These are phyloP conservation scores for Epichloe gansuensis DNA, from an alignment of 2,329 filamentous ascomycete genomes.

Conservation along the genomic window DNA sequence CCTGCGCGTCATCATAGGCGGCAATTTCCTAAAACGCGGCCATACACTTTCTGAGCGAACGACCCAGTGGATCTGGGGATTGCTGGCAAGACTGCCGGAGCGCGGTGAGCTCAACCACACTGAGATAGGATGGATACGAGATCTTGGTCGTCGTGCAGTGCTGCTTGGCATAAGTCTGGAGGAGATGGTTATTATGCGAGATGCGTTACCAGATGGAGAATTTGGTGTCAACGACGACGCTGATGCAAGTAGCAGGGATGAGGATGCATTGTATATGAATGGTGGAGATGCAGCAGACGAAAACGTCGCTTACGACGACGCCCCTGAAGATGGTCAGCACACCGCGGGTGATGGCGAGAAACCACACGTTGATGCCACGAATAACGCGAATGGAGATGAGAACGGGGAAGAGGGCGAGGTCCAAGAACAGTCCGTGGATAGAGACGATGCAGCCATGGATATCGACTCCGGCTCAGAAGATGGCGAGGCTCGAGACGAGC, in stretches of 20 bases:
- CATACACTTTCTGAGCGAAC: slow-evolving; percentile 49
- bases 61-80: slow-evolving; percentile 74
- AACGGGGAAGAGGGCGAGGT: slow-evolving; percentile 8
- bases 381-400: neutral
- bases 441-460: slow-evolving; percentile 31
- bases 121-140: slow-evolving; percentile 63
- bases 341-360: slow-evolving; percentile 9
- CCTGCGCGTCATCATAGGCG: slow-evolving; percentile 51
- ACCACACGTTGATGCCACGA: neutral
- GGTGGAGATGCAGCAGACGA: slow-evolving; percentile 9
- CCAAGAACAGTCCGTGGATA: slow-evolving; percentile 7
- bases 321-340: neutral
- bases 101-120: slow-evolving; percentile 61
- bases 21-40: slow-evolving; percentile 49
- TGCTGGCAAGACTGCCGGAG: slow-evolving; percentile 64
- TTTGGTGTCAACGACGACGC: slow-evolving; percentile 32
- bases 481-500: slow-evolving; percentile 18
- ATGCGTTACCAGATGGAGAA: slow-evolving; percentile 27
- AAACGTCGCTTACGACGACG: too few species aligned
- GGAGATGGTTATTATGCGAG: slow-evolving; percentile 36
- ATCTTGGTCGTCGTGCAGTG: slow-evolving; percentile 66
- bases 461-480: slow-evolving; percentile 23
- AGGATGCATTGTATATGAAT: slow-evolving; percentile 22
- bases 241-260: slow-evolving; percentile 29
- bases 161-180: slow-evolving; percentile 41